These are phyloP conservation scores for Yamadazyma insecticola DNA, from an alignment of 805 yeast species.

Conservation along the genomic window DNA sequence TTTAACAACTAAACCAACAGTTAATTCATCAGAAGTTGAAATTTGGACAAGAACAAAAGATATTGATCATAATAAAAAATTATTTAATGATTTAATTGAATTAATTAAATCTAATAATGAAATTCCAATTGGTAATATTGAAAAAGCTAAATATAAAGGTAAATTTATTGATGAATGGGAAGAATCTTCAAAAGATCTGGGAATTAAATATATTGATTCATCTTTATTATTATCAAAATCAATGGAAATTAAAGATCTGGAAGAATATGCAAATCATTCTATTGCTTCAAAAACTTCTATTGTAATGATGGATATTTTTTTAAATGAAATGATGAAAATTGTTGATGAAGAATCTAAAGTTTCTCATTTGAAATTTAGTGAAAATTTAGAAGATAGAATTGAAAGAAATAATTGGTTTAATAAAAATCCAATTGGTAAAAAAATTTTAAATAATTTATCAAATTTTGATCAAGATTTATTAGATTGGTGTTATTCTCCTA, in stretches of 20 bases:
- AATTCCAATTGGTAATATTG: constrained; percentile 52
- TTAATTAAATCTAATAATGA: constrained; percentile 40
- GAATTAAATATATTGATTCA: constrained; percentile 45
- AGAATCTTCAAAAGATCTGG: constrained; percentile 22
- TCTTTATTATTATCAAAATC: constrained; percentile 46
- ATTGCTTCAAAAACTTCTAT: constrained; percentile 75
- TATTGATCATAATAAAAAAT: constrained; percentile 62
- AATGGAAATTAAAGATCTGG: constrained; percentile 74
- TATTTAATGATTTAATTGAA: constrained; percentile 55
- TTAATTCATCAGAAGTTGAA: constrained; percentile 38
- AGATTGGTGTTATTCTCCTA: constrained; percentile 94
- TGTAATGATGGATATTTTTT: constrained; percentile 74
- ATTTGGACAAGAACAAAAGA: constrained; percentile 82
- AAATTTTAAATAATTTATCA: constrained; percentile 41
- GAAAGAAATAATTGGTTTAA: constrained; percentile 68
- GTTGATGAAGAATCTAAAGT: constrained; percentile 84
- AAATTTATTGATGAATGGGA: constrained; percentile 84
- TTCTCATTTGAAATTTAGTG: constrained; percentile 68
- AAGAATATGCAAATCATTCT: constrained; percentile 60
- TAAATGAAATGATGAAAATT: constrained; percentile 80
- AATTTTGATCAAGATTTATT: constrained; percentile 73
- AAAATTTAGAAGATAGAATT: constrained; percentile 72
- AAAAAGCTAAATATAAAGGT: constrained; percentile 77
- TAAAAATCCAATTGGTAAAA: constrained; percentile 47
- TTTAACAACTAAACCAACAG: constrained; percentile 41